Conservation (phyloP, 1,284 basidiomycete genomes). For the Ceratobasidium sp. region DNA sequence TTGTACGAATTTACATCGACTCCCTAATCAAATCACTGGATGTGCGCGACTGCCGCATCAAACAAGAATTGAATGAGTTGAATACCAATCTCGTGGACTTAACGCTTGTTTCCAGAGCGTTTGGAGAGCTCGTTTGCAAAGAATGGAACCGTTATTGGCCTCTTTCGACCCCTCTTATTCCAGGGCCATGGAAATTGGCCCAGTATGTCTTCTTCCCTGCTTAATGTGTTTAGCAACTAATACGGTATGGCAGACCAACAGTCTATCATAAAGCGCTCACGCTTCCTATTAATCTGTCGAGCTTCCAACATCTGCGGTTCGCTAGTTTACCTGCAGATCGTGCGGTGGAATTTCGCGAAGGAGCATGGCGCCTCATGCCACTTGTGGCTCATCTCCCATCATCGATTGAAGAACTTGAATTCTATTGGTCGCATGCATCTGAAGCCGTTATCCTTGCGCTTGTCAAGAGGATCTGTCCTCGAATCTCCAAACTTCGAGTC, state of each 20-base stretch:
- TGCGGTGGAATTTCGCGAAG: not conserved
- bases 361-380: not conserved
- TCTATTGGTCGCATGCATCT: not conserved
- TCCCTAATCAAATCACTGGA: not conserved
- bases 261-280: not conserved
- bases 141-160: not conserved
- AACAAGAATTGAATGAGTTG: not conserved
- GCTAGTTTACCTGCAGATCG: not conserved
- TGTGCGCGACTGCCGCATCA: not conserved
- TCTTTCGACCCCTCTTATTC: not conserved
- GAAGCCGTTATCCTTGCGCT: not conserved
- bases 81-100: not conserved
- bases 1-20: not conserved
- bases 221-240: not conserved
- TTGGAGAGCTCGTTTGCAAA: not conserved
- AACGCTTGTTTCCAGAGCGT: not conserved
- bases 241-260: not conserved
- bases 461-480: not conserved
- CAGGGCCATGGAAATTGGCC: not conserved
- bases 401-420: slow-evolving; percentile 12
- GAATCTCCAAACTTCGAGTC: not conserved
- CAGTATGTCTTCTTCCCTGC: not conserved
- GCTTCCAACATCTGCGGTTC: not conserved
- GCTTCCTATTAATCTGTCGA: not conserved
- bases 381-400: not conserved